Evolutionary conservation across 2,329 filamentous ascomycete genomes (phyloP), one percentile per base, ranked within the genome.

Genomic region (Colletotrichum eleusines): DNA sequence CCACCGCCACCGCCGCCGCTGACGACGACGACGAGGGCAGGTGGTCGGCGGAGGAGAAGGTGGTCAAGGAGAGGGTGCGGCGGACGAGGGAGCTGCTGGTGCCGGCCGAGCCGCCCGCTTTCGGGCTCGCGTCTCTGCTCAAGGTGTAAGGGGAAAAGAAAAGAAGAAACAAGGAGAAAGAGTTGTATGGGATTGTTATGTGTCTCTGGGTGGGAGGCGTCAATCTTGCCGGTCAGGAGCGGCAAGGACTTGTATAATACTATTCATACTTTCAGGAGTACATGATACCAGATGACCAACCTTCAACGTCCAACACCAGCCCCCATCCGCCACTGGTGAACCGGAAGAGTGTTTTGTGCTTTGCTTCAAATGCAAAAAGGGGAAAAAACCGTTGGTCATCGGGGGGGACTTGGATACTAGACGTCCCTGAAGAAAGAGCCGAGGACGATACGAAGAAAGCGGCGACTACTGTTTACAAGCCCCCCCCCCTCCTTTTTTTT

Each of bases 1-100:
- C n/a, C n/a, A n/a, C n/a, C n/a, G n/a, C n/a, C n/a, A n/a, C n/a
- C n/a, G n/a, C 40, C 1, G 4, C 44, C 18, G 42, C 42, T 2
- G 42, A 18, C 42, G 20, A 16, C 8, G 42, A 20, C 18, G 18
- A 76, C 51, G 80, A 82, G 33, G 84, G 83, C 7, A 80, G 87
- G 33, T 89, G 88, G 87, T 81, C 80, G 9, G 87, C 87, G 0
- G 88, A 90, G 77, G 81, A 86, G 72, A 82, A 83, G 48, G 87
- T 89, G 2, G 85, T 89, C 26, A 78, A 80, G 73, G 88, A 89
- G 73, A 79, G 88, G 61, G 81, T 81, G 65, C 81, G 83, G 70
- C 80, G 87, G 73, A 87, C 86, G 2, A 81, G 80, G 74, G 86
- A 88, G 71, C 72, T 90, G 28, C 73, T 89, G 59, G 86, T 89